Evolutionary conservation across 2,329 filamentous ascomycete species (phyloP).

Genomic region (Aspergillus niger): DNA sequence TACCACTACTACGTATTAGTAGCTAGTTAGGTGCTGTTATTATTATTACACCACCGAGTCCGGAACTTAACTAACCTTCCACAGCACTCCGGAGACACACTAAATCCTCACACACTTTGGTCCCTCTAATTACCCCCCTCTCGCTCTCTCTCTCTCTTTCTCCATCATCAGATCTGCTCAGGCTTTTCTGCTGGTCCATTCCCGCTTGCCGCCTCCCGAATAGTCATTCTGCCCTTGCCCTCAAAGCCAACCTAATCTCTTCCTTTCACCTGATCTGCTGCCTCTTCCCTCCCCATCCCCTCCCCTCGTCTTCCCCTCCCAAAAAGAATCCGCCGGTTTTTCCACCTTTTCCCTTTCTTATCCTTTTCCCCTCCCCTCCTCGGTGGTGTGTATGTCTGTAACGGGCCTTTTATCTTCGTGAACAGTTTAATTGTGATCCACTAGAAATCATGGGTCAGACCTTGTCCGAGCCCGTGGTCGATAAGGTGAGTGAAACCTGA

Average conservation of each 20-base stretch:
- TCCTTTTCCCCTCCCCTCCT: slow-evolving; percentile 9
- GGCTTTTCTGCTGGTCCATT: slow-evolving; percentile 14
- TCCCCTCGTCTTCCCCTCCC: slow-evolving; percentile 11
- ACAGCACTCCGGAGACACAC: background rate
- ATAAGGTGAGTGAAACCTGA: slow-evolving; percentile 73
- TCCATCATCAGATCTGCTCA: background rate
- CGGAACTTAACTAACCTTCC: background rate
- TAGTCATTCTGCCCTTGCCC: slow-evolving; percentile 24
- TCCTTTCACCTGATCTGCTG: slow-evolving; percentile 11
- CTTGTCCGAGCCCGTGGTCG: slow-evolving; percentile 96
- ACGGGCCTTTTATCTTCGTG: slow-evolving; percentile 13
- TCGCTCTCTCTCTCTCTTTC: background rate
- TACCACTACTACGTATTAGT: background rate
- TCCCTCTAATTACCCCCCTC: no score
- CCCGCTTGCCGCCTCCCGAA: slow-evolving; percentile 22
- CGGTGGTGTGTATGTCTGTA: slow-evolving; percentile 15
- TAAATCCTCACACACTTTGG: background rate
- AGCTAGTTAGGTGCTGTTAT: background rate
- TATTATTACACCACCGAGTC: background rate
- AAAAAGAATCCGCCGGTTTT: slow-evolving; percentile 6
- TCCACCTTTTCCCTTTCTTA: background rate
- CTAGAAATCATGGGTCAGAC: slow-evolving; percentile 86
- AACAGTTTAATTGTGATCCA: slow-evolving; percentile 25
- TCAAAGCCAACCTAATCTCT: slow-evolving; percentile 21
- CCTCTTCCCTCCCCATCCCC: slow-evolving; percentile 29